Evolutionary conservation across 306 rosid species (phyloP), one percentile per base, ranked within the genome.

Genomic region (Malus sieversii): DNA sequence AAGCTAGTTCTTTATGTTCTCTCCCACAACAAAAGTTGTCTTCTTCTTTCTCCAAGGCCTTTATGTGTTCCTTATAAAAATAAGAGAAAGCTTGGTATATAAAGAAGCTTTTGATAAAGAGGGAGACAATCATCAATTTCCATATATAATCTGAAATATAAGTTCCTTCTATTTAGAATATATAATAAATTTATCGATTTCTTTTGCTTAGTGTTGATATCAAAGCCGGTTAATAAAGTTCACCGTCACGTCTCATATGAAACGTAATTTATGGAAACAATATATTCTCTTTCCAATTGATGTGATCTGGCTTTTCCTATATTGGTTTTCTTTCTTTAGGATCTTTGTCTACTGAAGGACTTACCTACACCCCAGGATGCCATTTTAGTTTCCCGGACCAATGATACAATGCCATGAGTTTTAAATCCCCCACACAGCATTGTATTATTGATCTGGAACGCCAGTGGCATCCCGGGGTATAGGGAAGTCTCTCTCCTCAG

Each of bases 71-170:
- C 77, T 84, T 78, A 92, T 95, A 81, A 92, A 95, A 92, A 92
- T 89, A 90, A 89, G 99, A 95, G 93, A 94, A 91, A 90, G 96
- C 84, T 84, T 72, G 87, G 73, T 85, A 61, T 78, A 71, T 83
- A 89, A 96, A 90, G 89, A 88, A 82, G 87, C 93, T 90, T 92
- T 92, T 87, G 78, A 88, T 89, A 87, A 90, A 87, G 96, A 87
- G 77, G 46, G 60, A 62, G 61, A 78, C 75, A 79, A 79, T 87
- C 87, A 77, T 83, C 87, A 82, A 62, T 80, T 79, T 83, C 88
- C 80, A 48, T 8, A 82, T 61, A 73, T 68, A 75, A 61, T 75
- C 66, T 75, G 83, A 81, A 74, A 79, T 73, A 78, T 42, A 35
- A 38, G 38, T 38, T 58, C 12, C 68, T 73, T 18, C 19, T 52